Conservation (phyloP, 2,329 filamentous ascomycete species). For the Hymenoscyphus salicellus region DNA sequence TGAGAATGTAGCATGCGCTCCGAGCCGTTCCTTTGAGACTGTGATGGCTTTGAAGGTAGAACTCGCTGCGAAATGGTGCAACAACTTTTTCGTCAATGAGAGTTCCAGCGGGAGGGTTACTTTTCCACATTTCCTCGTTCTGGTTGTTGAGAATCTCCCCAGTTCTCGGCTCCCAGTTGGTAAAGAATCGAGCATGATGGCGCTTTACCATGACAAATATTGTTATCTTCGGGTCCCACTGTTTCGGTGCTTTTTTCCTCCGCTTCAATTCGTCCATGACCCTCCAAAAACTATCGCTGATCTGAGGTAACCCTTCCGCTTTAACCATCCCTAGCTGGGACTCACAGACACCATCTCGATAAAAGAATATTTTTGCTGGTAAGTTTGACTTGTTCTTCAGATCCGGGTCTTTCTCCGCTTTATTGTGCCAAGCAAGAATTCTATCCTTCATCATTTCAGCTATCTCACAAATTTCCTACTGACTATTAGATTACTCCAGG, state of each 20-base stretch:
- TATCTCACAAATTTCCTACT: conserved; percentile 39
- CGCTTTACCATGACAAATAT: conserved; percentile 41
- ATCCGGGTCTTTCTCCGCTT: no score
- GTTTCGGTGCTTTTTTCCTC: no score
- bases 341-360: conserved; percentile 39
- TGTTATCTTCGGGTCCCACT: conserved; percentile 7
- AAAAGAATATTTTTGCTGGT: no score
- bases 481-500: background rate
- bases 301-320: conserved; percentile 31
- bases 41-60: conserved; percentile 4
- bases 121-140: no score
- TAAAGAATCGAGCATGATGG: conserved; percentile 43
- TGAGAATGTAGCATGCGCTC: background rate
- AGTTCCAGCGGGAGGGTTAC: no score
- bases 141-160: no score
- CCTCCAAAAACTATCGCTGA: no score
- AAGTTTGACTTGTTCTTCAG: no score
- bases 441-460: conserved; percentile 19
- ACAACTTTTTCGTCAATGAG: background rate
- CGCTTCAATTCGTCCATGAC: no score
- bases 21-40: background rate
- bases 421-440: background rate
- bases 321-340: conserved; percentile 33
- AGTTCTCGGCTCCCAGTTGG: no score
- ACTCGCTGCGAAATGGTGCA: background rate